Conservation (phyloP, 139 green algal species). For the Prasinococcaceae sp. region DNA sequence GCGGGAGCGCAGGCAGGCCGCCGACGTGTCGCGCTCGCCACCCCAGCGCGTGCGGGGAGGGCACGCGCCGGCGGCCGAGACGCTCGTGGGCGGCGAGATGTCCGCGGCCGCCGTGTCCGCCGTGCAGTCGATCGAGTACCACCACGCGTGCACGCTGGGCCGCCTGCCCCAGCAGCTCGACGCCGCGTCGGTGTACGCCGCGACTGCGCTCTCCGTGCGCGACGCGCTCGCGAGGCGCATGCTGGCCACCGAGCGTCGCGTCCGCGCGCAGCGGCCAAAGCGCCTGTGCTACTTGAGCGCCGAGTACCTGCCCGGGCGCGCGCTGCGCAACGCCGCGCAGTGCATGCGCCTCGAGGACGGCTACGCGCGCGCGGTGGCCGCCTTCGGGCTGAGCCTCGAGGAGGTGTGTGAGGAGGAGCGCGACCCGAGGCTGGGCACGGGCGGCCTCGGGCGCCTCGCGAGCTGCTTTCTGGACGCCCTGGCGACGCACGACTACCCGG, state of each 20-base stretch:
- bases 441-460: slow-evolving; percentile 89
- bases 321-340: neutral
- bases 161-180: too few relatives aligned
- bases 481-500: slow-evolving; percentile 86
- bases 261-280: too few relatives aligned
- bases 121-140: too few relatives aligned
- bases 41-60: too few relatives aligned
- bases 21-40: too few relatives aligned
- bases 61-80: too few relatives aligned
- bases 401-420: slow-evolving; percentile 36
- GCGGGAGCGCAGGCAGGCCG: too few relatives aligned
- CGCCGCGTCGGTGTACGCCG: slow-evolving; percentile 12
- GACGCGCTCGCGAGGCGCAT: slow-evolving; percentile 24
- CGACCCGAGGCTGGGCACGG: slow-evolving; percentile 91
- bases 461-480: slow-evolving; percentile 97
- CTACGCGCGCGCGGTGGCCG: too few relatives aligned
- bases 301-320: slow-evolving; percentile 9
- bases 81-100: too few relatives aligned
- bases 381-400: too few relatives aligned
- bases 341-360: slow-evolving; percentile 14
- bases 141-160: too few relatives aligned
- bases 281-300: neutral
- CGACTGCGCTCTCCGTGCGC: slow-evolving; percentile 15
- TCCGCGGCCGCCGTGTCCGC: too few relatives aligned
- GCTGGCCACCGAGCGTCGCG: slow-evolving; percentile 20